phyloP scores from a whole-genome alignment of 2,329 filamentous ascomycete species.

The Aspergillus pseudonomiae region DNA sequence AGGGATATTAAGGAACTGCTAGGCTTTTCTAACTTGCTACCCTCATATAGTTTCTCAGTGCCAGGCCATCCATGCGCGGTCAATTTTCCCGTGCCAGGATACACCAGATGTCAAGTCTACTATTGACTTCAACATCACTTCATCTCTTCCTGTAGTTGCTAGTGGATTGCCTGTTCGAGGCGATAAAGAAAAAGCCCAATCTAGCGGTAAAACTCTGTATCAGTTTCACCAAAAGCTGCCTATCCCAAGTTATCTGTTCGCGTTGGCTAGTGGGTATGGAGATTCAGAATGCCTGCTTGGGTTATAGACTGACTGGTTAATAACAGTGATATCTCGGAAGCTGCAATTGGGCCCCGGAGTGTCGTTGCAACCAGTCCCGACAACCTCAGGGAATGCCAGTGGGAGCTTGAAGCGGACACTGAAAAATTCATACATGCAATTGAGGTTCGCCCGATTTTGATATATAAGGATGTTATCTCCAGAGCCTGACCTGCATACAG shows the following conservation, averaged over 20 bases:
- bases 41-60: conserved; percentile 73
- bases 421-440: conserved; percentile 89
- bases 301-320: conserved; percentile 2
- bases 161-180: conserved; percentile 70
- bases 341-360: conserved; percentile 83
- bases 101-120: conserved; percentile 98
- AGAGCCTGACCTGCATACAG: conserved; percentile 28
- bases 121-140: conserved; percentile 84
- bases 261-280: conserved; percentile 68
- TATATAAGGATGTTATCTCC: background rate
- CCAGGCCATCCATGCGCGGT: conserved; percentile 92
- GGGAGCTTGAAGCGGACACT: conserved; percentile 88
- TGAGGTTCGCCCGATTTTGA: conserved; percentile 56
- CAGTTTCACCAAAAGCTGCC: conserved; percentile 88
- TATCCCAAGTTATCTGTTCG: conserved; percentile 93
- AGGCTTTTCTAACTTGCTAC: conserved; percentile 3
- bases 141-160: conserved; percentile 85
- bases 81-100: conserved; percentile 94
- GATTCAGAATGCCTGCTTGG: background rate
- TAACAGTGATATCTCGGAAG: conserved; percentile 77
- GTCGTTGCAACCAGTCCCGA: conserved; percentile 86
- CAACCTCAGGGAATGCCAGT: conserved; percentile 79
- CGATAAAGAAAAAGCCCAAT: conserved; percentile 56
- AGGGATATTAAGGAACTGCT: background rate
- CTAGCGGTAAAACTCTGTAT: conserved; percentile 64